Base-by-base conservation (phyloP, 1,139 yeast species). In the Pneumocystis jirovecii region DNA sequence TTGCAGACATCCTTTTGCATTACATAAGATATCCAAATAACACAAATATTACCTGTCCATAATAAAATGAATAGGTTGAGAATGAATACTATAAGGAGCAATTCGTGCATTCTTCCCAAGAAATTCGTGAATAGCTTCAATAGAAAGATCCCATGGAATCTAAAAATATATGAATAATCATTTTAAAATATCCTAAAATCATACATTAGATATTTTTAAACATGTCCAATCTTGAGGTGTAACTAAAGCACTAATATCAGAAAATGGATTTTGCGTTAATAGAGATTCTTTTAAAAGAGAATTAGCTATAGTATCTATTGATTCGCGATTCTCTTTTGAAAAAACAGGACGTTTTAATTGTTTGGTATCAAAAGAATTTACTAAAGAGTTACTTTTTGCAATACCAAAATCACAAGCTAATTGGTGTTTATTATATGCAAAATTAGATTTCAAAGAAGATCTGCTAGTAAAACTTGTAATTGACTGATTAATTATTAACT, bases 61-160 rank as follows among this genome's bases (percentile, higher is more conserved):
- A 39, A 42, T 60, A 60, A 60, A 39, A 42, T 60, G 61, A 42
- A 60, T 60, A 12, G 45, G 31, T 8, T 60, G 61, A 60, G 61
- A 39, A 60, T 60, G 61, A 39, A 39, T 17, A 42, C 19, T 42
- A 39, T 39, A 39, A 12, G 67, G 45, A 35, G 67, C 64, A 31
- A 65, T 42, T 44, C 64, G 34, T 7, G 61, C 40, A 59, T 64
- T 64, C 60, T 64, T 64, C 21, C 66, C 66, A 39, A 64, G 61
- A 39, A 65, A 65, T n/a, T 65, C 67, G 25, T 63, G 31, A 50
- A 65, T 63, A 35, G 64, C 63, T 4, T 61, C 67, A 8, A 65
- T 65, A n/a, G 67, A 63, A 31, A 62, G 60, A 21, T 65, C 67
- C 67, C 67, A 65, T 2, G 67, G 65, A 63, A 59, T 60, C 15